Conservation (phyloP, 2,329 filamentous ascomycete species). For the Colletotrichum falcatum region DNA sequence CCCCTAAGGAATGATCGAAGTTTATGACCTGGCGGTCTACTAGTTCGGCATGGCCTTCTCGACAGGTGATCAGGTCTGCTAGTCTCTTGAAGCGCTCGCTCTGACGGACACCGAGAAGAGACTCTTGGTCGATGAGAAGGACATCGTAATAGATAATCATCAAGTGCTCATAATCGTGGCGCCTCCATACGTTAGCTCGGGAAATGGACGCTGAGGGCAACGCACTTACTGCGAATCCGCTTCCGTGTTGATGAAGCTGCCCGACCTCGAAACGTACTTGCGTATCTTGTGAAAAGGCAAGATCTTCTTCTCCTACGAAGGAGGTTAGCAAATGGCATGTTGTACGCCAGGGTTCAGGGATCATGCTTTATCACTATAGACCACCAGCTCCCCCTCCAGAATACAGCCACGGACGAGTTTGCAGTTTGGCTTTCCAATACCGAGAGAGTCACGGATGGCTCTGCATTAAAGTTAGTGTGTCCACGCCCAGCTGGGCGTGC, state of each 20-base stretch:
- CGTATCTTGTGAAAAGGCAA: slow-evolving; percentile 85
- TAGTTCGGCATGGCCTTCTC: slow-evolving; percentile 73
- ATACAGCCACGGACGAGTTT: slow-evolving; percentile 76
- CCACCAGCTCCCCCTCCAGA: slow-evolving; percentile 84
- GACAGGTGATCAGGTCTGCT: slow-evolving; percentile 61
- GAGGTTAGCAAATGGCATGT: slow-evolving; percentile 42
- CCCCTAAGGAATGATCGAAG: slow-evolving; percentile 66
- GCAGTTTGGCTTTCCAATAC: slow-evolving; percentile 69
- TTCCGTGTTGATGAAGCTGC: slow-evolving; percentile 74
- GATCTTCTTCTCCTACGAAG: slow-evolving; percentile 65
- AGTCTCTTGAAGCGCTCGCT: slow-evolving; percentile 72
- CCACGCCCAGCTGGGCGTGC: background rate
- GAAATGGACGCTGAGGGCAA: background rate
- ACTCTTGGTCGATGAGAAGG: slow-evolving; percentile 65
- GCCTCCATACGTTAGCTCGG: slow-evolving; percentile 51
- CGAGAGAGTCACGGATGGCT: slow-evolving; percentile 73
- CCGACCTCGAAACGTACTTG: slow-evolving; percentile 81
- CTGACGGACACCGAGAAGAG: slow-evolving; percentile 63
- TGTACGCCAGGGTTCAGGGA: background rate
- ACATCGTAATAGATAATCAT: slow-evolving; percentile 74
- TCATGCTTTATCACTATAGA: slow-evolving; percentile 74
- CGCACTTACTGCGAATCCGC: slow-evolving; percentile 73
- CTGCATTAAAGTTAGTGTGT: slow-evolving; percentile 47
- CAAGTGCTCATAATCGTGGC: slow-evolving; percentile 63
- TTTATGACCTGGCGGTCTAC: slow-evolving; percentile 76